Evolutionary conservation across 2,329 filamentous ascomycete species (phyloP).

Genomic region (Penicillium sp.): DNA sequence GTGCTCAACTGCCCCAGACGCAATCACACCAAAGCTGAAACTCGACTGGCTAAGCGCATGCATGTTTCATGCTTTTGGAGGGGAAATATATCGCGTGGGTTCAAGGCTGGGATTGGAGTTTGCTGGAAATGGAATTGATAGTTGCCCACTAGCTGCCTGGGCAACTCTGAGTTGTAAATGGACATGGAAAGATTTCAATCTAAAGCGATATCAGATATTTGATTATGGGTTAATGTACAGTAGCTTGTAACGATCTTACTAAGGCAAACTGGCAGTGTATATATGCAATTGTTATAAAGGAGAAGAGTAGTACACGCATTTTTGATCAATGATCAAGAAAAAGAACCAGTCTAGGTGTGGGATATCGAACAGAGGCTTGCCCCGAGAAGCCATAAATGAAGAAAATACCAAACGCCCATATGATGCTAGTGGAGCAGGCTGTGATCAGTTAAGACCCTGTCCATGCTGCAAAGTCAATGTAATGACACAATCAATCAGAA

Average conservation of each 20-base stretch:
- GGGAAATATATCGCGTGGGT: not conserved
- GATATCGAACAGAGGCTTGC: conserved; percentile 19
- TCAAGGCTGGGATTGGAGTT: not conserved
- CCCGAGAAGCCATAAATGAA: not conserved
- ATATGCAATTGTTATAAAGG: not conserved
- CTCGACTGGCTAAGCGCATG: not conserved
- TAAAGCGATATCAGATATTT: not conserved
- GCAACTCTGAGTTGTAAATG: not conserved
- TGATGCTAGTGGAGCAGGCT: conserved; percentile 17
- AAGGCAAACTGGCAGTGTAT: not conserved
- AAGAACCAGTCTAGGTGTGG: conserved; percentile 13
- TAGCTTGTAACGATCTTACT: not conserved
- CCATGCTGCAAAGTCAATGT: not conserved
- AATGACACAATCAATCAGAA: conserved; percentile 28
- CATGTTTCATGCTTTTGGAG: not conserved
- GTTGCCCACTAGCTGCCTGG: not conserved
- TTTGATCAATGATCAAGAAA: not conserved
- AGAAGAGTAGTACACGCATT: not conserved
- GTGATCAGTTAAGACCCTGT: not conserved
- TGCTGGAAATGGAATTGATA: conserved; percentile 4
- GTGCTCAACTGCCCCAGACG: conserved; percentile 1
- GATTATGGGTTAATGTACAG: not conserved
- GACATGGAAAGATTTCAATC: not conserved
- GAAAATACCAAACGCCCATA: conserved; percentile 21
- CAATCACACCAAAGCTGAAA: conserved; percentile 2